A percentile compares a stretch with the other conserved stretches of the same genome.
These are phyloP conservation scores for Trametes coccinea DNA, from an alignment of 768 basidiomycete species.

Conservation along the genomic window DNA sequence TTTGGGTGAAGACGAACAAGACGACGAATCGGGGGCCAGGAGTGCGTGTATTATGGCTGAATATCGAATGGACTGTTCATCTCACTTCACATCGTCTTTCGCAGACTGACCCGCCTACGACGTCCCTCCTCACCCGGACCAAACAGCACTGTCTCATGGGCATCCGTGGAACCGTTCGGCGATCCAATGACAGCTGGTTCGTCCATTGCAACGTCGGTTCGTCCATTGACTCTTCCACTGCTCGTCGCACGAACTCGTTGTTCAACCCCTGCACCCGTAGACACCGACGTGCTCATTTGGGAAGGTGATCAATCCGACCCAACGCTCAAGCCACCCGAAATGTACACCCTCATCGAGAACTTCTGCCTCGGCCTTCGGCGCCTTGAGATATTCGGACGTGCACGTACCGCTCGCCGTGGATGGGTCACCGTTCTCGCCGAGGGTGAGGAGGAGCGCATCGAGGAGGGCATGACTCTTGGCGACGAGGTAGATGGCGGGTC, in stretches of 20 bases:
- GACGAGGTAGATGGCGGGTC: conserved; percentile 30
- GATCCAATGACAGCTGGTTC: conserved; percentile 94
- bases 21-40: conserved; percentile 71
- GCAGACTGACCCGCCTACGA: conserved; percentile 84
- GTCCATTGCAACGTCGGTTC: conserved; percentile 96
- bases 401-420: conserved; percentile 70
- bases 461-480: conserved; percentile 33
- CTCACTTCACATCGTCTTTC: not conserved
- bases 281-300: conserved; percentile 97
- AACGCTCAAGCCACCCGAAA: conserved; percentile 88
- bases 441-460: conserved; percentile 57
- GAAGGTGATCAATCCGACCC: conserved; percentile 88
- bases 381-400: conserved; percentile 84
- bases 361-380: conserved; percentile 94
- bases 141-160: conserved; percentile 98
- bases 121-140: conserved; percentile 82
- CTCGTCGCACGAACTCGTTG: conserved; percentile 13
- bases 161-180: conserved; percentile 92
- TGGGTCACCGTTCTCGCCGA: conserved; percentile 88
- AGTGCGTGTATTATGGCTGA: conserved; percentile 41
- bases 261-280: conserved; percentile 38
- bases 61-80: too few relatives aligned
- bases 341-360: conserved; percentile 95
- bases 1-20: conserved; percentile 94
- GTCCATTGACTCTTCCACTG: conserved; percentile 30